Percentiles rank a stretch among this genome's conserved stretches.
Conservation (phyloP, 192 early-diverging fungal genomes). For the Dissophora ornata region DNA sequence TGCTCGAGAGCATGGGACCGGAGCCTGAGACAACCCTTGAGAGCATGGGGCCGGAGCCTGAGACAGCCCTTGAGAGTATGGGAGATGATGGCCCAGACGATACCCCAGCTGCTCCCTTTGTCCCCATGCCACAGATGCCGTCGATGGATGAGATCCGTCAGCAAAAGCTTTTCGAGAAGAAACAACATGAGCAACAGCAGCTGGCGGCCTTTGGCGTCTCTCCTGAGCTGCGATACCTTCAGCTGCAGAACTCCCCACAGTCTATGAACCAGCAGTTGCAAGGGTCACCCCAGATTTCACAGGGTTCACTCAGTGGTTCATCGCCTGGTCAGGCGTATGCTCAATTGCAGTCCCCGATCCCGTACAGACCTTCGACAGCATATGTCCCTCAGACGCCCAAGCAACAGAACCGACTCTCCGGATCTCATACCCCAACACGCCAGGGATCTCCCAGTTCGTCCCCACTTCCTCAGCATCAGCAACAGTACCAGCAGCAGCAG, state of each 20-base stretch:
- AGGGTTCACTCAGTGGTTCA: constrained; percentile 3
- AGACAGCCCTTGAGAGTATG: constrained; percentile 29
- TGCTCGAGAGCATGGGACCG: constrained; percentile 44
- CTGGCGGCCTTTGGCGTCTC: constrained; percentile 14
- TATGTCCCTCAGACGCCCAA: constrained; percentile 44
- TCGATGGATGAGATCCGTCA: constrained; percentile 36
- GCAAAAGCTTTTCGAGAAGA: constrained; percentile 32
- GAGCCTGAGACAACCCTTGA: constrained; percentile 38
- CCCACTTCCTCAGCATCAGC: constrained; percentile 34
- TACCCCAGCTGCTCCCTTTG: constrained; percentile 12
- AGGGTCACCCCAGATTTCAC: constrained; percentile 20
- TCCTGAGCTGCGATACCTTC: constrained; percentile 20
- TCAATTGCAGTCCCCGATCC: constrained; percentile 19
- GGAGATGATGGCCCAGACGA: constrained; percentile 30
- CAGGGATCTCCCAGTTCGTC: constrained; percentile 19
- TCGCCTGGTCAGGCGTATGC: constrained; percentile 28
- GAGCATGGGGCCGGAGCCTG: constrained; percentile 36
- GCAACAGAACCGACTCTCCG: constrained; percentile 47
- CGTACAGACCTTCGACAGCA: constrained; percentile 32
- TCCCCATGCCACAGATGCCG: constrained; percentile 46
- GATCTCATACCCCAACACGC: constrained; percentile 29
- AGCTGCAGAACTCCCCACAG: constrained; percentile 37
- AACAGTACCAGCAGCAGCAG: constrained; percentile 22
- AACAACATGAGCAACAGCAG: constrained; percentile 38
- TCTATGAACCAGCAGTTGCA: constrained; percentile 23